Conservation (phyloP, 495 filamentous ascomycete genomes). For the Neurospora discreta region DNA sequence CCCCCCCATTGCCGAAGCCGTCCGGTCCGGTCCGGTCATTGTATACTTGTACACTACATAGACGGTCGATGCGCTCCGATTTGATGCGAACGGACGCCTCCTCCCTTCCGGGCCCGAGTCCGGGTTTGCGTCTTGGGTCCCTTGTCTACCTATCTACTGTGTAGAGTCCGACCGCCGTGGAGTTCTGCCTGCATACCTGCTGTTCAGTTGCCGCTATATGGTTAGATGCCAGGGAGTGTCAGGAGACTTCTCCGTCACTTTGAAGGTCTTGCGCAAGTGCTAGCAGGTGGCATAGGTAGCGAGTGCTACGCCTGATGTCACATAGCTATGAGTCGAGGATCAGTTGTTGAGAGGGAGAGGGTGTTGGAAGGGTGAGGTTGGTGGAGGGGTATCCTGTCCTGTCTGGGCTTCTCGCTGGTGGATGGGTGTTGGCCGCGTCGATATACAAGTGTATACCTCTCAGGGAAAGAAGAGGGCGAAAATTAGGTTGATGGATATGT, state of each 20-base stretch:
- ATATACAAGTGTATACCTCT: not conserved
- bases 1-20: too few relatives aligned
- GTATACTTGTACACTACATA: not conserved
- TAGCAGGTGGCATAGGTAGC: not conserved
- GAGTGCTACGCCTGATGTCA: not conserved
- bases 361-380: not conserved
- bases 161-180: not conserved
- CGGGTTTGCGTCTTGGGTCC: too few relatives aligned
- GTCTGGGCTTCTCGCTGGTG: not conserved
- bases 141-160: too few relatives aligned
- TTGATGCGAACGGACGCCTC: not conserved
- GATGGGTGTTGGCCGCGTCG: not conserved
- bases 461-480: not conserved
- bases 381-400: not conserved
- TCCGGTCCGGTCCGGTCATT: not conserved
- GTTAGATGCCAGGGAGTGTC: too few relatives aligned
- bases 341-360: not conserved
- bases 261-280: too few relatives aligned
- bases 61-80: not conserved
- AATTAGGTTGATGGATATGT: rapidly evolving
- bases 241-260: not conserved
- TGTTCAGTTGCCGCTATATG: not conserved
- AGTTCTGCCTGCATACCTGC: too few relatives aligned
- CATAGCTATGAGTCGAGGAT: not conserved
- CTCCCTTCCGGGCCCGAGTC: too few relatives aligned